Evolutionary conservation across 805 yeast species (phyloP).

Genomic region (Candida cerambycidarum): DNA sequence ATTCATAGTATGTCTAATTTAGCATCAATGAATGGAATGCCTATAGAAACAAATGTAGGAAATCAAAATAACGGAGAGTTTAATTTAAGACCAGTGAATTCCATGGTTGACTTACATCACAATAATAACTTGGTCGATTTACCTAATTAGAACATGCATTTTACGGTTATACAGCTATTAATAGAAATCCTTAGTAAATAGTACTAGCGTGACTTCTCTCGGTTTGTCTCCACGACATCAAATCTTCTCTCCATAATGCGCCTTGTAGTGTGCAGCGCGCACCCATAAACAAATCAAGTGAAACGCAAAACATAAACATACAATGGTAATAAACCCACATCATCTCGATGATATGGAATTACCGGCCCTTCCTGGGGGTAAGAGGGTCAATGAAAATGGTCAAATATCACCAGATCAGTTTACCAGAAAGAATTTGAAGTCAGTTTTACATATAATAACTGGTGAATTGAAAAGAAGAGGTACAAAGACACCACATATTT

Average conservation of each 20-base stretch:
- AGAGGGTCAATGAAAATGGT: slow-evolving; percentile 5
- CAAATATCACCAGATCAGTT: slow-evolving; percentile 37
- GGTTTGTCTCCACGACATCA: slow-evolving; percentile 1
- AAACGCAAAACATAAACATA: not conserved
- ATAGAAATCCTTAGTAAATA: no score
- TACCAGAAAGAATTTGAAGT: slow-evolving; percentile 64
- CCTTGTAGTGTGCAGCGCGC: not conserved
- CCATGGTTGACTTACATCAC: slow-evolving; percentile 31
- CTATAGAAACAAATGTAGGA: slow-evolving; percentile 11
- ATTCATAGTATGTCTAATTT: slow-evolving; percentile 30
- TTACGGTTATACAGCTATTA: no score
- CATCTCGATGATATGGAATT: slow-evolving; percentile 22
- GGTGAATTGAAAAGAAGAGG: slow-evolving; percentile 70
- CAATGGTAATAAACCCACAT: slow-evolving; percentile 14
- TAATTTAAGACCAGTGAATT: slow-evolving; percentile 26
- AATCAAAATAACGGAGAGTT: slow-evolving; percentile 6
- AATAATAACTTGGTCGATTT: slow-evolving; percentile 11
- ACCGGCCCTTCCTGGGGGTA: slow-evolving; percentile 22
- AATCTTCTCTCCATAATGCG: not conserved
- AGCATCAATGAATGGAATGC: slow-evolving; percentile 15
- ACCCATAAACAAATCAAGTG: not conserved
- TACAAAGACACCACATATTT: slow-evolving; percentile 66
- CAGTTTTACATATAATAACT: slow-evolving; percentile 68
- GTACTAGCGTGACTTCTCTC: no score
- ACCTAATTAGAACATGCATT: not conserved